Evolutionary conservation across 148 eudicot genomes (phyloP).

Genomic region (Chenopodium quinoa): DNA sequence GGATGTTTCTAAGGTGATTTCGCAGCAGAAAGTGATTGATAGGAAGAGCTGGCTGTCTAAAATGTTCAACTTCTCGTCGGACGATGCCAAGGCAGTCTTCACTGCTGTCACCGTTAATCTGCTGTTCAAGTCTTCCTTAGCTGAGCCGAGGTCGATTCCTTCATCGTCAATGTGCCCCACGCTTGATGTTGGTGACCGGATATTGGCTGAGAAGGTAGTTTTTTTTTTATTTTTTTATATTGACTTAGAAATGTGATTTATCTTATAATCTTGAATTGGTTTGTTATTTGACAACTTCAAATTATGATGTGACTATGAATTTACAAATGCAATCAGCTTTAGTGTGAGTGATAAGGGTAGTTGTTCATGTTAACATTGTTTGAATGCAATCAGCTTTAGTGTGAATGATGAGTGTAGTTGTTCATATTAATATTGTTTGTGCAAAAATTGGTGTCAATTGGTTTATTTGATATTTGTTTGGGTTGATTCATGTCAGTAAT

Average conservation of each 20-base stretch:
- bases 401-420: not conserved
- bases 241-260: not conserved
- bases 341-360: too few relatives aligned
- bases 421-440: not conserved
- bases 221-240: not conserved
- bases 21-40: constrained; percentile 10
- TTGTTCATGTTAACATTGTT: not conserved
- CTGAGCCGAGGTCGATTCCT: constrained; percentile 84
- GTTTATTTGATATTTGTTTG: not conserved
- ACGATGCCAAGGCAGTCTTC: constrained; percentile 77
- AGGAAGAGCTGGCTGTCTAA: constrained; percentile 38
- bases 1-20: constrained; percentile 11
- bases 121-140: constrained; percentile 63
- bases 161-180: constrained; percentile 83
- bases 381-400: not conserved
- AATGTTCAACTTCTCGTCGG: constrained; percentile 48
- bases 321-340: not conserved
- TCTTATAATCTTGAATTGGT: not conserved
- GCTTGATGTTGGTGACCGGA: constrained; percentile 77
- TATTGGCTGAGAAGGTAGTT: constrained; percentile 85
- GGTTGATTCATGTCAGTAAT: not conserved
- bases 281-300: not conserved
- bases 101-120: constrained; percentile 74
- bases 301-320: too few relatives aligned
- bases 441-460: not conserved